Conservation (phyloP, 2,329 filamentous ascomycete genomes). For the Lecanosticta acicola region DNA sequence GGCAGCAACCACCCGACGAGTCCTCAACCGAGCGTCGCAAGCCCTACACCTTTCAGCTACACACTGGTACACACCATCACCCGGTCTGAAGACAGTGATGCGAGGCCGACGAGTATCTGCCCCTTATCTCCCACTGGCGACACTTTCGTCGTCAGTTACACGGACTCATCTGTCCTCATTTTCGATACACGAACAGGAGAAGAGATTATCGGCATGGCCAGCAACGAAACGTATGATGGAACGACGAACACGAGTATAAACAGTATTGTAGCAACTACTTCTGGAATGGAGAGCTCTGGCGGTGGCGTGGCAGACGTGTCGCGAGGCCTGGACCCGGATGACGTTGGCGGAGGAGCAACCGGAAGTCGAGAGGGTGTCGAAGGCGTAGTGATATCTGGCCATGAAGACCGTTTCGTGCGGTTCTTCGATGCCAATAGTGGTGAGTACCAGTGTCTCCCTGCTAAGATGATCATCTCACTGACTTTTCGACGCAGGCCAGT, state of each 20-base stretch:
- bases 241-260: conserved; percentile 81
- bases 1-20: conserved; percentile 87
- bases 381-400: conserved; percentile 90
- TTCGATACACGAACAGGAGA: conserved; percentile 91
- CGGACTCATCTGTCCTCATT: conserved; percentile 81
- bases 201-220: conserved; percentile 87
- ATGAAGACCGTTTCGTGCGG: conserved; percentile 91
- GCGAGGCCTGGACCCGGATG: conserved; percentile 66
- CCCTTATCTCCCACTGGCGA: conserved; percentile 77
- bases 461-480: no score
- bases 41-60: conserved; percentile 78
- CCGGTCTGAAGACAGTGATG: conserved; percentile 47
- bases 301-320: conserved; percentile 54
- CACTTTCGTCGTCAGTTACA: conserved; percentile 87
- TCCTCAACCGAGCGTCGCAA: conserved; percentile 82
- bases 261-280: conserved; percentile 72
- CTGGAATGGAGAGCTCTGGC: conserved; percentile 65
- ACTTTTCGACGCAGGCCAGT: conserved; percentile 92
- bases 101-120: conserved; percentile 88
- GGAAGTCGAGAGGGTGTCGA: conserved; percentile 70
- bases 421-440: conserved; percentile 99
- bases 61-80: conserved; percentile 82
- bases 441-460: no score
- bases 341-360: conserved; percentile 71
- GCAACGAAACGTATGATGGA: conserved; percentile 86